These are phyloP conservation scores for Myriosclerotinia curreyana DNA, from an alignment of 2,329 filamentous ascomycete genomes.

Conservation along the genomic window DNA sequence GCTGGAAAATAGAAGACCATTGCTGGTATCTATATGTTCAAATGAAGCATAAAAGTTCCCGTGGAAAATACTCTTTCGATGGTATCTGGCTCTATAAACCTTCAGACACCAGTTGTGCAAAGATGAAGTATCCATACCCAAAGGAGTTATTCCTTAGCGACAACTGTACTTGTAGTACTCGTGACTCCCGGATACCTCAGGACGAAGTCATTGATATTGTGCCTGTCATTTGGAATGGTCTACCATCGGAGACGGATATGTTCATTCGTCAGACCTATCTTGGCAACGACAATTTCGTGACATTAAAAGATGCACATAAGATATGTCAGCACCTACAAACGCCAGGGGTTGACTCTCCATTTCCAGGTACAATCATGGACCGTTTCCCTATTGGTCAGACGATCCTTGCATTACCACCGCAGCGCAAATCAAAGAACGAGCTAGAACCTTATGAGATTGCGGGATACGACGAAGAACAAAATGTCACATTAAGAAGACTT, in stretches of 20 bases:
- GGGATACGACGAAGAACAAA: constrained; percentile 36
- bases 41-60: constrained; percentile 43
- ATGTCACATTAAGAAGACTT: constrained; percentile 51
- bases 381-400: constrained; percentile 56
- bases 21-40: constrained; percentile 73
- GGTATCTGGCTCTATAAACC: constrained; percentile 74
- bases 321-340: constrained; percentile 46
- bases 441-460: constrained; percentile 63
- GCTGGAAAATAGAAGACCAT: constrained; percentile 46
- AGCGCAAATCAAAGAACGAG: constrained; percentile 44
- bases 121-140: constrained; percentile 63
- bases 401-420: constrained; percentile 41
- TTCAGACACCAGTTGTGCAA: constrained; percentile 65
- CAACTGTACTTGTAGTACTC: constrained; percentile 63
- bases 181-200: constrained; percentile 46
- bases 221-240: constrained; percentile 55
- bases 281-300: constrained; percentile 58
- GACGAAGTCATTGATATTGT: constrained; percentile 57
- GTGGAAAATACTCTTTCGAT: constrained; percentile 50
- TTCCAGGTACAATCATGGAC: constrained; percentile 22
- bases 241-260: constrained; percentile 48
- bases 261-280: constrained; percentile 72
- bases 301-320: constrained; percentile 54
- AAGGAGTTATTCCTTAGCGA: constrained; percentile 77
- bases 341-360: not conserved